phyloP scores from a whole-genome alignment of 2,329 filamentous ascomycete genomes.

The Eutypella sp. region DNA sequence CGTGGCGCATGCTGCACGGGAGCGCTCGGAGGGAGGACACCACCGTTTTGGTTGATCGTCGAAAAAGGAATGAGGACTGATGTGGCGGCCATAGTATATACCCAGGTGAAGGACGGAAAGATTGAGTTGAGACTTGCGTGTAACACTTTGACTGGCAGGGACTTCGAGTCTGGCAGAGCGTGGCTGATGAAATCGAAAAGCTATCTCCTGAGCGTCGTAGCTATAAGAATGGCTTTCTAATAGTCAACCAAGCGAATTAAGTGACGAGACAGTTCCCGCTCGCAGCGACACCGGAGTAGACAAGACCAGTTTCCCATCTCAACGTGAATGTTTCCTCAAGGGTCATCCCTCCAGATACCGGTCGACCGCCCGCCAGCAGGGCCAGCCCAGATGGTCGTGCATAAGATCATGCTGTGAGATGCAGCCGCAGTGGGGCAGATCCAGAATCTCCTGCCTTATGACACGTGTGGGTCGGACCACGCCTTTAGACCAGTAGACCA shows the following conservation, averaged over 20 bases:
- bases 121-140: neutral
- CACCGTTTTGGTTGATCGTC: constrained; percentile 30
- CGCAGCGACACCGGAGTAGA: neutral
- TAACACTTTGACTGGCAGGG: no score
- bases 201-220: neutral
- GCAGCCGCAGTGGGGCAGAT: neutral
- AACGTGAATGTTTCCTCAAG: neutral
- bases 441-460: neutral
- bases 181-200: no score
- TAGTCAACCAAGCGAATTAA: neutral
- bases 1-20: constrained; percentile 29
- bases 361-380: no score
- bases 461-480: neutral
- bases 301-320: neutral
- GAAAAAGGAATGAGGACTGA: constrained; percentile 30
- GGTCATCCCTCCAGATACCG: neutral
- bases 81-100: constrained; percentile 26
- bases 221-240: neutral
- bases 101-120: neutral
- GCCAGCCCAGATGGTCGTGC: neutral
- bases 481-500: neutral
- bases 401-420: neutral
- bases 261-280: no score
- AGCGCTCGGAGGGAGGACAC: constrained; percentile 31
- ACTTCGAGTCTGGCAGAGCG: no score